Evolutionary conservation across 2,329 filamentous ascomycete genomes (phyloP).

Genomic region (Fusarium drepaniforme): DNA sequence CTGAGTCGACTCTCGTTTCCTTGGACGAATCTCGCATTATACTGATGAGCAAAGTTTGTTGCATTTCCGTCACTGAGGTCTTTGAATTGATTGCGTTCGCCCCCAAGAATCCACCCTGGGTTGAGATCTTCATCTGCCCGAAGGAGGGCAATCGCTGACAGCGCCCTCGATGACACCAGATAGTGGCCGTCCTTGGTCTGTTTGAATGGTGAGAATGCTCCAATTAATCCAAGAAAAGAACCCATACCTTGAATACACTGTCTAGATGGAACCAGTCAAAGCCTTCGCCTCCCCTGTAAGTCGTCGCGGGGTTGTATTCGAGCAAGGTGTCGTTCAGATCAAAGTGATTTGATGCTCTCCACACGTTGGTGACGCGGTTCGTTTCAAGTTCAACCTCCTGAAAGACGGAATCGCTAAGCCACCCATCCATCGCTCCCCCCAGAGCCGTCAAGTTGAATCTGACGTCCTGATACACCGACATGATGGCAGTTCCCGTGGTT

Average conservation of each 20-base stretch:
- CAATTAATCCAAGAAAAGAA: background rate
- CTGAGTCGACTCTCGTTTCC: constrained; percentile 61
- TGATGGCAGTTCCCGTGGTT: constrained; percentile 29
- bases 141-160: constrained; percentile 47
- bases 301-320: constrained; percentile 32
- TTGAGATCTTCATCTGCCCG: constrained; percentile 40
- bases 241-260: constrained; percentile 42
- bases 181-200: constrained; percentile 48
- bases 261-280: constrained; percentile 46
- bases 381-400: constrained; percentile 40
- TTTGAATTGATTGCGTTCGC: constrained; percentile 47
- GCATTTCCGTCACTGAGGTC: constrained; percentile 49
- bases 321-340: constrained; percentile 34
- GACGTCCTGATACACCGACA: constrained; percentile 40
- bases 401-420: constrained; percentile 39
- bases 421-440: constrained; percentile 36
- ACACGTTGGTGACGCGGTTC: constrained; percentile 39
- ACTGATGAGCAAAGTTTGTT: constrained; percentile 56
- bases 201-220: background rate
- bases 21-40: constrained; percentile 61
- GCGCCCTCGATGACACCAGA: constrained; percentile 48
- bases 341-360: constrained; percentile 41
- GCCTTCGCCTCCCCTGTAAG: constrained; percentile 35
- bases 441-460: constrained; percentile 37
- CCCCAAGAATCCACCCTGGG: constrained; percentile 51